Evolutionary conservation across 139 green algal genomes (phyloP).

Genomic region (Chlamydomonas asymmetrica): DNA sequence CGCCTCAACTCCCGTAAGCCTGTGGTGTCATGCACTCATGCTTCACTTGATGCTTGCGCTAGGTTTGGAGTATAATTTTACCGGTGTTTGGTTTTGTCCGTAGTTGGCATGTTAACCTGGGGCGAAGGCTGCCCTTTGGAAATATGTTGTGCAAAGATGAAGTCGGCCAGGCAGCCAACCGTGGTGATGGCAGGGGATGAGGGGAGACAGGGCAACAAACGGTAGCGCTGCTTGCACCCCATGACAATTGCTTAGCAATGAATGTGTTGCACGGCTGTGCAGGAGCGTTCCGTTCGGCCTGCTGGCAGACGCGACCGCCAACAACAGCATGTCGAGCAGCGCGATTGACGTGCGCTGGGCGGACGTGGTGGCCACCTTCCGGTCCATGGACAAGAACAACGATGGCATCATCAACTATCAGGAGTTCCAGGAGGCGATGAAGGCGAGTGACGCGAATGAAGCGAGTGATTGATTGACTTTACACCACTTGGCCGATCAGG

Average conservation of each 20-base stretch:
- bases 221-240: not conserved
- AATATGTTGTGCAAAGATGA: not conserved
- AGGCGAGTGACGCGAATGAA: conserved; percentile 5
- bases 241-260: not conserved
- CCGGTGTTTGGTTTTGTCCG: too few species aligned
- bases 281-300: not conserved
- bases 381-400: conserved; percentile 7
- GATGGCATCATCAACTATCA: conserved; percentile 6
- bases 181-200: not conserved
- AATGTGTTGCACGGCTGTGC: not conserved
- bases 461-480: too few species aligned
- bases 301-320: too few species aligned
- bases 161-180: too few species aligned
- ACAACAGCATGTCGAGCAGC: too few species aligned
- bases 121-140: too few species aligned
- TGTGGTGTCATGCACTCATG: not conserved
- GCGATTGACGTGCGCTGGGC: too few species aligned
- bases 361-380: too few species aligned
- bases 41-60: too few species aligned
- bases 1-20: not conserved
- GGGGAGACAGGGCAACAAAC: not conserved
- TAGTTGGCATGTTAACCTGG: too few species aligned
- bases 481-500: too few species aligned
- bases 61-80: too few species aligned
- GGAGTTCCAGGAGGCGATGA: conserved; percentile 30